phyloP scores from a whole-genome alignment of 2,329 filamentous ascomycete genomes.

The Aspergillus alliaceus region DNA sequence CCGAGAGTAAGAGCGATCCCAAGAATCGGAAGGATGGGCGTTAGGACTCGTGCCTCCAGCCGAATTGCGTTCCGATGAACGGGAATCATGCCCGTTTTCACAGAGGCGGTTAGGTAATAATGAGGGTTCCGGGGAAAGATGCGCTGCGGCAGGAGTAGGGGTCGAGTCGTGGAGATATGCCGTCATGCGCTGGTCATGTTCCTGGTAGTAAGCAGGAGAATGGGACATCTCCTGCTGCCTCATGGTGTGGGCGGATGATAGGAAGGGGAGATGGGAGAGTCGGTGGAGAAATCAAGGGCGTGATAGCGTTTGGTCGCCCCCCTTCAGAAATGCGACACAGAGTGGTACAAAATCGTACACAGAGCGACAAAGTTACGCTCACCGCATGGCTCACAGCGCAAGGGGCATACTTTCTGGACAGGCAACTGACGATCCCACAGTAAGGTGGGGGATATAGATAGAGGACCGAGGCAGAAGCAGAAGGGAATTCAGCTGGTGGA shows the following conservation, averaged over 20 bases:
- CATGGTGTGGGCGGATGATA: slow-evolving; percentile 24
- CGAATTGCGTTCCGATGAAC: slow-evolving; percentile 20
- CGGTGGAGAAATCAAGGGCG: slow-evolving; percentile 22
- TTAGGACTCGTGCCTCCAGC: slow-evolving; percentile 21
- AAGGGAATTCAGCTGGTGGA: neutral
- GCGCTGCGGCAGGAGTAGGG: slow-evolving; percentile 19
- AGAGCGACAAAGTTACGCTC: slow-evolving; percentile 20
- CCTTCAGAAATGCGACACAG: slow-evolving; percentile 19
- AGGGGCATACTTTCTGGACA: slow-evolving; percentile 13
- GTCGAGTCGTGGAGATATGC: slow-evolving; percentile 20
- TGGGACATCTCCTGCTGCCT: slow-evolving; percentile 37
- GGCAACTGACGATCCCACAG: slow-evolving; percentile 2
- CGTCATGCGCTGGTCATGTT: slow-evolving; percentile 25
- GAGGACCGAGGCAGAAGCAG: neutral
- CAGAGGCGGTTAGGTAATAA: slow-evolving; percentile 9
- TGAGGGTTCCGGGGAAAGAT: slow-evolving; percentile 11
- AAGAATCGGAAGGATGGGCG: slow-evolving; percentile 22
- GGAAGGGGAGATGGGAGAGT: slow-evolving; percentile 8
- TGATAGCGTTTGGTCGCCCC: slow-evolving; percentile 11
- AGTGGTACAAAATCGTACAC: slow-evolving; percentile 24
- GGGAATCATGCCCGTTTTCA: slow-evolving; percentile 8
- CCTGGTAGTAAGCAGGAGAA: slow-evolving; percentile 35
- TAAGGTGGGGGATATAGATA: neutral
- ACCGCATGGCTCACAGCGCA: slow-evolving; percentile 24
- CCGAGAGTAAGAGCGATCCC: slow-evolving; percentile 21